Conservation (phyloP, 2,329 filamentous ascomycete genomes). For the Microdochium bolleyi region DNA sequence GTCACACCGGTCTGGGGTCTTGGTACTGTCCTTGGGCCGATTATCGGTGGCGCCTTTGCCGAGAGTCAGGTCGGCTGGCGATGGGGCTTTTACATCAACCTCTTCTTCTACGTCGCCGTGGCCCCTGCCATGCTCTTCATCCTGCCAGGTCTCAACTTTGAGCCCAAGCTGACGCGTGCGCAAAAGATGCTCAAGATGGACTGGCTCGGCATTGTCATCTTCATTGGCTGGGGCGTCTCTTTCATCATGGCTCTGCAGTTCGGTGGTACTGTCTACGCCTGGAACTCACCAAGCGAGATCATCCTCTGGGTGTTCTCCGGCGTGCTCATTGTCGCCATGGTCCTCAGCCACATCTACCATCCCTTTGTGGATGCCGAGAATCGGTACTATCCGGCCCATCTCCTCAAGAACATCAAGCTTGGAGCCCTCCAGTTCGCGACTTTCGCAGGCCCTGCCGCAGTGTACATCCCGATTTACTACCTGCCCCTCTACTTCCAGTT, state of each 20-base stretch:
- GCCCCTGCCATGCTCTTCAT: conserved; percentile 18
- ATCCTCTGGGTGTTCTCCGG: conserved; percentile 34
- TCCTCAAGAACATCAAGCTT: conserved; percentile 15
- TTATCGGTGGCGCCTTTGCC: conserved; percentile 37
- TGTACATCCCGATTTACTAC: conserved; percentile 32
- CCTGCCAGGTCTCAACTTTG: conserved; percentile 14
- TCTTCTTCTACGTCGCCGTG: conserved; percentile 33
- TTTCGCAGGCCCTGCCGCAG: conserved; percentile 9
- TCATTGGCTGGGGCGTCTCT: conserved; percentile 27
- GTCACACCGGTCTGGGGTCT: conserved; percentile 29
- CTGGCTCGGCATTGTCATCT: conserved; percentile 32
- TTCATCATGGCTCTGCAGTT: conserved; percentile 42
- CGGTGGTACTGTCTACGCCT: conserved; percentile 39
- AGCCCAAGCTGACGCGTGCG: conserved; percentile 6
- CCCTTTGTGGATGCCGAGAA: conserved; percentile 28
- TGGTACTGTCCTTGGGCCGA: conserved; percentile 36
- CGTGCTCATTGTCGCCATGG: conserved; percentile 32
- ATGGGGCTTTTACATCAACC: conserved; percentile 48
- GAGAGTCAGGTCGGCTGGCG: conserved; percentile 33
- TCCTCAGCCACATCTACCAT: conserved; percentile 32
- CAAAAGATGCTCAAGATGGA: conserved; percentile 27
- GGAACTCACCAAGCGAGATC: conserved; percentile 34
- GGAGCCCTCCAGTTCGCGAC: conserved; percentile 33
- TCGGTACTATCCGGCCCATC: conserved; percentile 36
- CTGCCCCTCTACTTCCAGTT: conserved; percentile 47